Percentiles rank a stretch among this genome's conserved stretches.
Conservation (phyloP, 768 basidiomycete species). For the Mrakia gelida region DNA sequence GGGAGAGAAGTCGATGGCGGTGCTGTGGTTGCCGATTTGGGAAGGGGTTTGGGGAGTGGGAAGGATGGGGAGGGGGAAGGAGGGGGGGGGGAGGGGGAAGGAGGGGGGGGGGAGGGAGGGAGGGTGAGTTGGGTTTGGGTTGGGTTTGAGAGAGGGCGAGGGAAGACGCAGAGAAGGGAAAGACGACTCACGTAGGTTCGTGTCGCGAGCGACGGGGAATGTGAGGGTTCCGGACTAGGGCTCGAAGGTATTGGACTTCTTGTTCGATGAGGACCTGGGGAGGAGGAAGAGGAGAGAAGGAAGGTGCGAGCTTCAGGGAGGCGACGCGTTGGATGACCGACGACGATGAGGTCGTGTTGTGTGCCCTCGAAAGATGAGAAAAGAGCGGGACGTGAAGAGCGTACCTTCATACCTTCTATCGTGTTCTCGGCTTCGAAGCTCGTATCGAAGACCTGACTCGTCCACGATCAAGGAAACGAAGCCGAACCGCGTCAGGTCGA, state of each 20-base stretch:
- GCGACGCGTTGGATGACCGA: no score
- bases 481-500: background rate
- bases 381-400: background rate
- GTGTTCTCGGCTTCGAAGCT: background rate
- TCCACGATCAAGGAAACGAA: background rate
- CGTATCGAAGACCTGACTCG: background rate
- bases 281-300: background rate
- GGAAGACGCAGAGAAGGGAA: background rate
- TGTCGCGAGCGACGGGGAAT: background rate
- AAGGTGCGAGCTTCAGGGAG: background rate
- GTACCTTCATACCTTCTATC: background rate
- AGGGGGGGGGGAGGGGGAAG: background rate
- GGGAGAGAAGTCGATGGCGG: slow-evolving; percentile 2
- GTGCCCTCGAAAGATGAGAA: no score
- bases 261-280: background rate
- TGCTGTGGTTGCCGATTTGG: background rate
- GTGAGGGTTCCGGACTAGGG: slow-evolving; percentile 12
- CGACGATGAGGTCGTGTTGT: no score
- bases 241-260: slow-evolving; percentile 8
- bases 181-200: background rate
- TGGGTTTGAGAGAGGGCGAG: no score
- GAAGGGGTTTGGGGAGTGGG: no score
- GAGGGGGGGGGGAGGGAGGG: background rate
- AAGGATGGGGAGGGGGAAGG: background rate
- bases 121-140: no score